Evolutionary conservation across 148 eudicot species (phyloP).

Genomic region (Heliosperma pusillum): DNA sequence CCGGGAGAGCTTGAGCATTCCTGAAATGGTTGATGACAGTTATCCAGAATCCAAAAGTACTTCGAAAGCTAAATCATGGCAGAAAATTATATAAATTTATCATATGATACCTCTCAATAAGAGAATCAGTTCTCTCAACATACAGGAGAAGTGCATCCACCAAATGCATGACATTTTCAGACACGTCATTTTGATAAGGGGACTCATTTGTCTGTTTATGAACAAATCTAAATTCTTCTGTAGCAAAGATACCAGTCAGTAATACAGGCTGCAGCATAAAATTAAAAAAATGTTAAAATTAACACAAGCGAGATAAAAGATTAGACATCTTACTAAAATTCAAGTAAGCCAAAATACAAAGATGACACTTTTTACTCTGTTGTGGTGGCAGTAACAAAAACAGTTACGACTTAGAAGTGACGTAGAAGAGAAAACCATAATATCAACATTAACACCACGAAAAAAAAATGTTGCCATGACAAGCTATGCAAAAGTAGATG

Average conservation of each 20-base stretch:
- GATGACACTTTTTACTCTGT: neutral
- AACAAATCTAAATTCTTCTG: slow-evolving; percentile 35
- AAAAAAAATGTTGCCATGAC: neutral
- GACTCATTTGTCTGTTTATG: slow-evolving; percentile 34
- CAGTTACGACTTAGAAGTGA: neutral
- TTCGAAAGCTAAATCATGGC: neutral
- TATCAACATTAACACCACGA: neutral
- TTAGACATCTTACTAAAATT: neutral
- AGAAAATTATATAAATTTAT: neutral
- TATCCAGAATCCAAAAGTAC: neutral
- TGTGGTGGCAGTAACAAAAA: neutral
- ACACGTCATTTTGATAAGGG: slow-evolving; percentile 31
- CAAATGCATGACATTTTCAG: slow-evolving; percentile 37
- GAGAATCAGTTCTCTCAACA: slow-evolving; percentile 43
- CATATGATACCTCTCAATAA: slow-evolving; percentile 51
- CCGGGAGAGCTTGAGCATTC: slow-evolving; percentile 49
- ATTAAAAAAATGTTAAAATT: neutral
- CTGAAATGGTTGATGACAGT: slow-evolving; percentile 37
- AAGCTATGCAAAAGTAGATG: too few species aligned
- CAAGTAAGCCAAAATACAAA: neutral
- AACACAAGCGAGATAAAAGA: neutral
- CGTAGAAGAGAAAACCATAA: neutral
- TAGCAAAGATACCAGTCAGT: slow-evolving; percentile 51
- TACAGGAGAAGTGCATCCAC: slow-evolving; percentile 51
- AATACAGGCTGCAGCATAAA: slow-evolving; percentile 71